Base-by-base conservation (phyloP, 768 basidiomycete genomes). In the Kwoniella botswanensis region DNA sequence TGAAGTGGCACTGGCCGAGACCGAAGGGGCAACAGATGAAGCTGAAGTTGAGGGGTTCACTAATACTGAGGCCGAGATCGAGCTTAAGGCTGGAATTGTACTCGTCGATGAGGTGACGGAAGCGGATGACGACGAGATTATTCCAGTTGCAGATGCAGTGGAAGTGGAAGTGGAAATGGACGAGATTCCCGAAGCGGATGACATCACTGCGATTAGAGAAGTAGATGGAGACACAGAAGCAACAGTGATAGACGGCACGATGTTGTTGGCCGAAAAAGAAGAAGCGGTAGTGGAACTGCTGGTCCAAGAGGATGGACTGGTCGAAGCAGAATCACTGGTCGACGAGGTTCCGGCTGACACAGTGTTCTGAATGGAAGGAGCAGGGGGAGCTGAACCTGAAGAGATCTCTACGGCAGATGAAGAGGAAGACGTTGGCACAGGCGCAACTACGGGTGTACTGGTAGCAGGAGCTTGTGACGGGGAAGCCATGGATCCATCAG, bases 1-100 rank as follows among this genome's bases (percentile, higher is more conserved):
- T 11, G 57, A 44, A 64, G 46, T 65, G 15, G 64, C 64, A 29
- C 41, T 55, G 29, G 60, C 46, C 4, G 67, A 57, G 24, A 59
- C 10, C 35, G 43, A 24, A 12, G 67, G 17, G 18, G 29, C 46
- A 11, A 17, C n/a, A 9, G 67, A 61, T 24, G 67, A 55, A 35
- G 29, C 24, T 13, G 56, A 24, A 7, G 57, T 26, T 11, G 41
- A 53, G 26, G 21, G 26, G 18, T 3, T 54, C 10, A 43, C 15
- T 2, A 2, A 43, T 9, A 43, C 53, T 29, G 64, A 55, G 50
- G 29, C n/a, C 13, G 63, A 64, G 46, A 29, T 11, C 50, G 63
- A 29, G 53, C 35, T 24, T 6, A 42, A 59, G 62, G 26, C 24
- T 18, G 59, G 41, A 17, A 24, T n/a, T 21, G 56, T 56, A 7